Percentiles rank a stretch among this genome's conserved stretches.
Evolutionary conservation across 345 rosid genomes (phyloP).

Genomic region (Salix dunnii): DNA sequence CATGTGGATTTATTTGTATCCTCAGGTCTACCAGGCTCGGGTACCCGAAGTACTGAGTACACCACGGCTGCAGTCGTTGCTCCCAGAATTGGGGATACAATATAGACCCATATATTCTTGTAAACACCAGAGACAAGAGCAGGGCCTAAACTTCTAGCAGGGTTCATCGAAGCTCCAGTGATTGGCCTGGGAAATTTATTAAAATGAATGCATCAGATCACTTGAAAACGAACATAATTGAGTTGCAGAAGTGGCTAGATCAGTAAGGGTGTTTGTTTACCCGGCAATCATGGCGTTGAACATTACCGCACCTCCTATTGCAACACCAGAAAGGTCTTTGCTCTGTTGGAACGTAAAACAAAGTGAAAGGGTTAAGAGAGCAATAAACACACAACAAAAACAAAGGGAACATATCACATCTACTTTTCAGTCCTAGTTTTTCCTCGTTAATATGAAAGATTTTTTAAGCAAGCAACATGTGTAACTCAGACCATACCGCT

Average conservation of each 20-base stretch:
- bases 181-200: constrained; percentile 38
- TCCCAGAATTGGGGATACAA: constrained; percentile 41
- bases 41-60: constrained; percentile 31
- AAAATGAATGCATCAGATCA: background rate
- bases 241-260: background rate
- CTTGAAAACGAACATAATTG: background rate
- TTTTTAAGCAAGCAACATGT: background rate
- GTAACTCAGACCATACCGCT: constrained; percentile 29
- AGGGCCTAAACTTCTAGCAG: constrained; percentile 53
- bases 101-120: constrained; percentile 43
- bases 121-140: constrained; percentile 39
- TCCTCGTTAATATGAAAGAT: too few species aligned
- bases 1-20: constrained; percentile 11
- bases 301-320: constrained; percentile 35
- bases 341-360: constrained; percentile 20
- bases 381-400: background rate
- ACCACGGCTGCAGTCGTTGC: constrained; percentile 35
- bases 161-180: constrained; percentile 61
- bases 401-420: too few species aligned
- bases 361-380: background rate
- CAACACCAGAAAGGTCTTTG: constrained; percentile 34
- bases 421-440: too few species aligned
- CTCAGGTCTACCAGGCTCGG: constrained; percentile 23
- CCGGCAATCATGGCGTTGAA: constrained; percentile 43
- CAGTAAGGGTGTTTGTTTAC: constrained; percentile 19